phyloP scores from a whole-genome alignment of 495 filamentous ascomycete genomes.

The Penicillium canariense region DNA sequence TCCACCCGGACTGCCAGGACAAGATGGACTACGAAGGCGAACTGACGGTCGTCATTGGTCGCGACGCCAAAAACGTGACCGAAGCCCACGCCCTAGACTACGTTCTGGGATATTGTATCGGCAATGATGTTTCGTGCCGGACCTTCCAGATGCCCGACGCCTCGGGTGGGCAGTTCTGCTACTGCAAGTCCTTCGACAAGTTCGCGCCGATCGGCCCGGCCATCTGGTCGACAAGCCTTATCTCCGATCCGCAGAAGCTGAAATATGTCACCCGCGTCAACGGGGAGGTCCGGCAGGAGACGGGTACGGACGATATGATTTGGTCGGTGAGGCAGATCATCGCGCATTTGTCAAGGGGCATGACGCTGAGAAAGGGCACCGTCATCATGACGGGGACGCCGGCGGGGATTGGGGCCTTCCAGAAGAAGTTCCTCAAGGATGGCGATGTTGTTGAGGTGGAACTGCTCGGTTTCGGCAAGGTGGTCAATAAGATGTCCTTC shows the following conservation, averaged over 20 bases:
- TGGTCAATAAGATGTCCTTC: no score
- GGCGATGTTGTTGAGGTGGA: neutral
- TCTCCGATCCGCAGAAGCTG: neutral
- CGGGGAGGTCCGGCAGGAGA: constrained; percentile 61
- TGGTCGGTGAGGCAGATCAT: constrained; percentile 62
- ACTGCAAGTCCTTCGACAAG: constrained; percentile 71
- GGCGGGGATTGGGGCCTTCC: constrained; percentile 3
- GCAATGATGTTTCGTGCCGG: constrained; percentile 69
- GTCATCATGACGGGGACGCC: constrained; percentile 71
- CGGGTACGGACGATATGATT: constrained; percentile 67
- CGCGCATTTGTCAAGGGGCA: constrained; percentile 64
- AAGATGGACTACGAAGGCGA: constrained; percentile 67
- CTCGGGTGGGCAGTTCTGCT: constrained; percentile 68
- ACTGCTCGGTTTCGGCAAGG: no score
- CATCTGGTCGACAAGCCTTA: neutral
- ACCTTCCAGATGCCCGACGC: constrained; percentile 61
- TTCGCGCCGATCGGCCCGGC: neutral
- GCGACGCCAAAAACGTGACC: constrained; percentile 58
- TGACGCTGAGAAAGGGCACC: constrained; percentile 66
- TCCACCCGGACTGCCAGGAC: constrained; percentile 47
- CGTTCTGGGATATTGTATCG: constrained; percentile 66
- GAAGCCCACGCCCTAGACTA: constrained; percentile 61
- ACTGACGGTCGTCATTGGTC: constrained; percentile 66
- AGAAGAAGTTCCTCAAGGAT: neutral
- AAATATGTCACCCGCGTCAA: constrained; percentile 21